Base-by-base conservation (phyloP, 331 rosid genomes). In the Rosa hybrid region DNA sequence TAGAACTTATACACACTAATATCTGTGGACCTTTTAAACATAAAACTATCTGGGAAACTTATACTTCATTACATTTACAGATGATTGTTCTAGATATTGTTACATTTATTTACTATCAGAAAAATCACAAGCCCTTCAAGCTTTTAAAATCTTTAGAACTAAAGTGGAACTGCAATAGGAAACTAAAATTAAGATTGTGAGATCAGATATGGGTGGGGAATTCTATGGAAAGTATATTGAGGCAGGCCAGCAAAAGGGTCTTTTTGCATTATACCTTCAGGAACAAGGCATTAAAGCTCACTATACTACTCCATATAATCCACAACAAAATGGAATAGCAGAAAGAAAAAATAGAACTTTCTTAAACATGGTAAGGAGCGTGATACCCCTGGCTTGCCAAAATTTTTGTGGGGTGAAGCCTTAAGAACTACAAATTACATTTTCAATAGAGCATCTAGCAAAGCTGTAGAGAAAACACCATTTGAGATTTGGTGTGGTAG, bases 11-110 rank as follows among this genome's bases (percentile, higher is more conserved):
- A 1, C 74, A 65, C 3, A 7, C 8, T 5, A 0, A 76, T 18
- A 74, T 65, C 4, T 38, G 39, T 74, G 75, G 70, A 7, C 79
- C 25, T 34, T 48, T 80, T 49, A 16, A 68, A n/a, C 13, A 11
- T 12, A 2, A 25, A 63, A 21, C 68, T 18, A 27, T 30, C 60
- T 34, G 38, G 38, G 38, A 34, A 34, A 34, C 38, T 2, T 2
- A 34, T 34, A 34, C 38, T 34, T 71, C 2, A 60, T 80, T 5
- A 72, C 11, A 11, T 80, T 72, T 30, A 80, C 49, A 2, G 74
- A 72, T 48, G 20, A 73, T 34, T 34, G 38, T 34, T 34, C 38
- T 34, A 34, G 38, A 34, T 34, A 34, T 34, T 34, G 38, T 34
- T 50, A 38, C 16, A 21, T 60, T n/a, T 50, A 76, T 5, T 7